Conservation (phyloP, 352 stramenopile species). For the Phytopythium sindhum region DNA sequence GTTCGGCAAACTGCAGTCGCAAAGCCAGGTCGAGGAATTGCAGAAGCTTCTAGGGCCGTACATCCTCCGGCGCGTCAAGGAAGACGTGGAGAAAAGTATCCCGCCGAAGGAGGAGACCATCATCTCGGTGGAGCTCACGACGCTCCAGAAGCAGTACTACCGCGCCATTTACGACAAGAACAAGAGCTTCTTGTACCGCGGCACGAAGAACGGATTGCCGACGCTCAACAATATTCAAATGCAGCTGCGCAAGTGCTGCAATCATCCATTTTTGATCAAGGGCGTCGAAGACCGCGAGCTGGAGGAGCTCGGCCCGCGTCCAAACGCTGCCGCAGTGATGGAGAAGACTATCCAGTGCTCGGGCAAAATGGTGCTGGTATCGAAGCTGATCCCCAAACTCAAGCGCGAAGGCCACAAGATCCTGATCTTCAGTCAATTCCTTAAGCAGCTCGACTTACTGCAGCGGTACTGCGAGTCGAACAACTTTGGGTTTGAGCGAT, state of each 20-base stretch:
- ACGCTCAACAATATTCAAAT: constrained; percentile 99
- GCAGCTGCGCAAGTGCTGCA: constrained; percentile 99
- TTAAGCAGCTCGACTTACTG: constrained; percentile 92
- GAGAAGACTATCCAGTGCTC: constrained; percentile 84
- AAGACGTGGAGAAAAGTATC: constrained; percentile 95
- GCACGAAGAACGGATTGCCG: constrained; percentile 80
- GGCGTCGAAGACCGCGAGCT: constrained; percentile 87
- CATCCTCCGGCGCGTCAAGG: constrained; percentile 96
- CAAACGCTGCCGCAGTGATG: constrained; percentile 56
- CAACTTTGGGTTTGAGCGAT: constrained; percentile 82
- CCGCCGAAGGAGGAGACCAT: constrained; percentile 97
- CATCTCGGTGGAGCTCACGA: constrained; percentile 96
- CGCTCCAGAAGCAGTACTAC: constrained; percentile 99
- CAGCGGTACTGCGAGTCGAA: constrained; percentile 92
- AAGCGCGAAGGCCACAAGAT: constrained; percentile 92
- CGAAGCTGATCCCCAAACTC: constrained; percentile 89
- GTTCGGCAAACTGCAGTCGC: constrained; percentile 91
- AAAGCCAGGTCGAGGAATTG: constrained; percentile 93
- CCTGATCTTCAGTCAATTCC: constrained; percentile 95
- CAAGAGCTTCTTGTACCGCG: constrained; percentile 93
- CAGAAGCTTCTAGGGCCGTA: constrained; percentile 94
- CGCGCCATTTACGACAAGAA: constrained; percentile 99
- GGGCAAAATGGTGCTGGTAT: constrained; percentile 89
- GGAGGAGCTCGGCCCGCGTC: constrained; percentile 59
- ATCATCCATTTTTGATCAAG: constrained; percentile 99